Percentiles rank a stretch among this genome's conserved stretches.
Evolutionary conservation across 176 grass and related monocot species (phyloP).

Genomic region (Calamus simplicifolius): DNA sequence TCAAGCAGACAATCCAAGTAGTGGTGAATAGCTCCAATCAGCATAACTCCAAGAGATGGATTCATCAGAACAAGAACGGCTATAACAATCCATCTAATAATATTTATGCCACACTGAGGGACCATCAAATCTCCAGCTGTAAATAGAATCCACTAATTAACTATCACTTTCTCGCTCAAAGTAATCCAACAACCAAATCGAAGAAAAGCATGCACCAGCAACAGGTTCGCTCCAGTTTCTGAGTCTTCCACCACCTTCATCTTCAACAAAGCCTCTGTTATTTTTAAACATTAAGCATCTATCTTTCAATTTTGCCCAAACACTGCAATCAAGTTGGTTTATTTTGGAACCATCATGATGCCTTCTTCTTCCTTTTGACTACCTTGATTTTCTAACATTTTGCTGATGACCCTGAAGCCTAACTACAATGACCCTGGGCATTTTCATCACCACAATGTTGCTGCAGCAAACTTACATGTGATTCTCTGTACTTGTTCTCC

Average conservation of each 20-base stretch:
- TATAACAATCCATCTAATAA: slow-evolving; percentile 11
- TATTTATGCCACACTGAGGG: slow-evolving; percentile 24
- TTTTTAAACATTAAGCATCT: slow-evolving; percentile 1
- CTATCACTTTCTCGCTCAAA: slow-evolving; percentile 33
- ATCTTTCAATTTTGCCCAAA: not conserved
- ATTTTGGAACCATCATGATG: not conserved
- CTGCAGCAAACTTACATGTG: too few species aligned
- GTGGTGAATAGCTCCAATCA: slow-evolving; percentile 53
- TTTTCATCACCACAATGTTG: too few species aligned
- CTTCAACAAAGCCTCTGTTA: slow-evolving; percentile 32
- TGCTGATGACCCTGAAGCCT: too few species aligned
- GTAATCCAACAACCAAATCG: slow-evolving; percentile 38
- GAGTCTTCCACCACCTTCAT: slow-evolving; percentile 35
- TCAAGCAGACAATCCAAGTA: slow-evolving; percentile 49
- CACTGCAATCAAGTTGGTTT: not conserved
- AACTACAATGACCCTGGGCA: too few species aligned
- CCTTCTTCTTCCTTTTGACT: not conserved
- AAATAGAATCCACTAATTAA: slow-evolving; percentile 23
- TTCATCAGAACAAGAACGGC: slow-evolving; percentile 36
- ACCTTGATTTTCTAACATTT: not conserved
- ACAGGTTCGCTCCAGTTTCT: slow-evolving; percentile 39
- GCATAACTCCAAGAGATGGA: slow-evolving; percentile 44
- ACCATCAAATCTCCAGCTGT: slow-evolving; percentile 26
- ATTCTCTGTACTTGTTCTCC: too few species aligned
- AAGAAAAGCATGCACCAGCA: slow-evolving; percentile 39